A percentile compares a stretch with the other conserved stretches of the same genome.
These are phyloP conservation scores for Castanea sativa DNA, from an alignment of 306 rosid genomes.

Conservation along the genomic window DNA sequence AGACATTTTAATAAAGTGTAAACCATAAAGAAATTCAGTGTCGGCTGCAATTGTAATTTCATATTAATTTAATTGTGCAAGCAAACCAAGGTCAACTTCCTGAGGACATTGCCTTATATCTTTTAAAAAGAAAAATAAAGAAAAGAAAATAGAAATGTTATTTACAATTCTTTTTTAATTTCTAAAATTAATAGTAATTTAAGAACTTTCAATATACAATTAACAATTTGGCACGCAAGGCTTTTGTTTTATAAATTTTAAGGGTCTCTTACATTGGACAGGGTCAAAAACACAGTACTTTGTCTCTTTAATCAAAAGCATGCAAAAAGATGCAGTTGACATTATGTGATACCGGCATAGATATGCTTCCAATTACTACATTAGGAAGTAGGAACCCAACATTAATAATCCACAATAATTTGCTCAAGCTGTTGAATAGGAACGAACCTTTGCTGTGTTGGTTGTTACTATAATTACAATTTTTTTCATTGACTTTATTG, in stretches of 20 bases:
- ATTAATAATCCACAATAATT: neutral
- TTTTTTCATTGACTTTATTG: neutral
- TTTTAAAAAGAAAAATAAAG: neutral
- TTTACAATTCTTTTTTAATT: too few species aligned
- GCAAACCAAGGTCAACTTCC: conserved; percentile 12
- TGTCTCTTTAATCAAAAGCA: neutral
- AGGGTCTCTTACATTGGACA: neutral
- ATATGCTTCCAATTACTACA: neutral
- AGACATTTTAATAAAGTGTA: neutral
- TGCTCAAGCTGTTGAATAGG: neutral
- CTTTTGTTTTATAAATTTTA: neutral
- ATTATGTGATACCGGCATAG: neutral
- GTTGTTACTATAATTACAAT: neutral
- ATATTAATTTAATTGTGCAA: neutral
- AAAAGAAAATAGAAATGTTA: neutral
- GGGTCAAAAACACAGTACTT: neutral
- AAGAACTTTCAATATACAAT: neutral
- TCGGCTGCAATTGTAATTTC: neutral
- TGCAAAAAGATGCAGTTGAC: neutral
- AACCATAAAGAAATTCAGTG: neutral
- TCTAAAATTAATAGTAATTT: too few species aligned
- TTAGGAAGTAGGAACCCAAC: neutral
- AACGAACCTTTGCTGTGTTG: conserved; percentile 9
- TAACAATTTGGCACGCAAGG: neutral
- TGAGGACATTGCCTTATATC: conserved; percentile 2